Base-by-base conservation (phyloP, 2,329 filamentous ascomycete species). In the Aspergillus persii region DNA sequence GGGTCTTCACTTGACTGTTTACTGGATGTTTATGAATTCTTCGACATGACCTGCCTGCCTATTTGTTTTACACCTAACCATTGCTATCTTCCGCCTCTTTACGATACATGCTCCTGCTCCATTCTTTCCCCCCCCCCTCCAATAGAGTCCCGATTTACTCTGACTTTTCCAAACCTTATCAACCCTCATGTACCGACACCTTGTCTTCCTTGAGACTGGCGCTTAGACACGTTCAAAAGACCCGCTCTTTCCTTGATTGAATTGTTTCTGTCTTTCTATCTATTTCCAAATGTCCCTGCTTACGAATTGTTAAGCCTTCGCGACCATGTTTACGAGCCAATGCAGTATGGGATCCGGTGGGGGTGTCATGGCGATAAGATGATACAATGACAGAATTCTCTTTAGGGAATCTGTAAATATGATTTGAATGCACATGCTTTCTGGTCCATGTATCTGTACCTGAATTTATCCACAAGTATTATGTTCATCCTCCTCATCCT, bases 11-110 rank as follows among this genome's bases (percentile, higher is more conserved):
- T 62, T 68, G 64, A 60, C 63, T 49, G 51, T 54, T 60, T 64
- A 55, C 63, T 63, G 64, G 59, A 65, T 61, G 61, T 71, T 74
- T 59, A 65, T 68, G 67, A 69, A 71, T 66, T 68, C 70, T 66
- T 71, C 63, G 58, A 65, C 61, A 64, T 65, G 63, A 59, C 53
- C 61, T 57, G 55, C 56, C 61, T 60, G 52, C 52, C 44, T 27
- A 9, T 4, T 26, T 23, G 4, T 54, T 31, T 26, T 44, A 41
- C 53, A 31, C 47, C 48, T 44, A 39, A 39, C 36, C 36, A 12
- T 39, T 12, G 36, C 50, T 56, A 49, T 26, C 47, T 48, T 54
- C n/a, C 33, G 41, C 50, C 27, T 23, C 47, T 50, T 50, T 5
- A 47, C 26, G 44, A 23, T 27, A 23, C 44, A 23, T 27, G 26